phyloP scores from a whole-genome alignment of 805 yeast species.

The Lipomyces japonicus region DNA sequence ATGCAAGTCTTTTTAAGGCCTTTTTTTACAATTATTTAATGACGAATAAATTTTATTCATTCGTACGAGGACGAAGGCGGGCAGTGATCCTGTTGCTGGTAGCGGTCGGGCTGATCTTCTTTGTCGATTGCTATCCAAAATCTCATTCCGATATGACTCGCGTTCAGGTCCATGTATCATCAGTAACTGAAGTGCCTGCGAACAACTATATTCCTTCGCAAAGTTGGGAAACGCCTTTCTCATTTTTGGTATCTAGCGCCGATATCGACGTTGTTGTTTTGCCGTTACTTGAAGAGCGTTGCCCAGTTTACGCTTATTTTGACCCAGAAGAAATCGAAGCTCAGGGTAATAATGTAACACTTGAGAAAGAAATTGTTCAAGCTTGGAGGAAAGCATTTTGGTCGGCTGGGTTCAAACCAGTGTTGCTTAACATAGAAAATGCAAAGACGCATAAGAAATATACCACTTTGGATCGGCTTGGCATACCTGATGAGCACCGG shows the following conservation, averaged over 20 bases:
- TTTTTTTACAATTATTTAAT: too few relatives aligned
- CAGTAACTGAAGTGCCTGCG: too few relatives aligned
- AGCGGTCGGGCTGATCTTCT: too few relatives aligned
- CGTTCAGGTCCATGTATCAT: too few relatives aligned
- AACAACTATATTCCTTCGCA: conserved; percentile 23
- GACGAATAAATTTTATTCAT: too few relatives aligned
- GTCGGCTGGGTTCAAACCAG: conserved; percentile 34
- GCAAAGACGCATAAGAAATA: conserved; percentile 25
- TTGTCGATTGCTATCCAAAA: too few relatives aligned
- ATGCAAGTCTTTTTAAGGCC: too few relatives aligned
- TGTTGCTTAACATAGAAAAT: conserved; percentile 27
- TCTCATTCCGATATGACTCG: too few relatives aligned
- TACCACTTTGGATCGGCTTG: conserved; percentile 11
- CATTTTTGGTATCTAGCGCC: conserved; percentile 22
- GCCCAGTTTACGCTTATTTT: conserved; percentile 26
- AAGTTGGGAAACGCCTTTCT: conserved; percentile 25
- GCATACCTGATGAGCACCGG: conserved; percentile 8
- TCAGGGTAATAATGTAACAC: conserved; percentile 13
- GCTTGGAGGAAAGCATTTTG: conserved; percentile 34
- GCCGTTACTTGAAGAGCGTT: conserved; percentile 18
- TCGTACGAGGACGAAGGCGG: too few relatives aligned
- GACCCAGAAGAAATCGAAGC: conserved; percentile 10
- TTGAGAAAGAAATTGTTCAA: conserved; percentile 26
- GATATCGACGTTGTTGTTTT: conserved; percentile 22
- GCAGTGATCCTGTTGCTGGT: too few relatives aligned